These are phyloP conservation scores for Ajuga chamaepitys DNA, from an alignment of 257 asterid species.

Conservation along the genomic window DNA sequence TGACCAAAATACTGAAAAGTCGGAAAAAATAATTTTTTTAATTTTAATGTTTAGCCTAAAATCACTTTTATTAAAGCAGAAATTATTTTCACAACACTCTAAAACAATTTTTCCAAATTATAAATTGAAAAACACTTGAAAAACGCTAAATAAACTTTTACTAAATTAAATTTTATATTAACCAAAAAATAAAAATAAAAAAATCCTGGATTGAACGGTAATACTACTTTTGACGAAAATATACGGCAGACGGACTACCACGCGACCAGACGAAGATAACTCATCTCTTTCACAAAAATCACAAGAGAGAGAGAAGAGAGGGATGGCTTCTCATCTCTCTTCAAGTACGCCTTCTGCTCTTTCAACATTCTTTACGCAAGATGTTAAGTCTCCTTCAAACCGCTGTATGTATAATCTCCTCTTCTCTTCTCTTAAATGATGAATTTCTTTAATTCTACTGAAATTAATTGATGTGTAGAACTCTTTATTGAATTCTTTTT, in stretches of 20 bases:
- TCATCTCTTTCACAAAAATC: conserved; percentile 14
- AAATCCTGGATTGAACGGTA: no score
- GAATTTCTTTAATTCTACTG: neutral
- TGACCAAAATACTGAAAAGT: no score
- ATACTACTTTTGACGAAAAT: neutral
- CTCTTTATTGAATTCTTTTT: neutral
- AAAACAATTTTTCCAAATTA: no score
- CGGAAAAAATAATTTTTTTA: no score
- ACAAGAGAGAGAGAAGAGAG: conserved; percentile 2
- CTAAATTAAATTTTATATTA: no score
- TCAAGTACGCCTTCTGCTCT: conserved; percentile 40
- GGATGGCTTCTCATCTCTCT: conserved; percentile 68
- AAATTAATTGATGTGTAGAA: neutral
- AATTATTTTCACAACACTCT: no score
- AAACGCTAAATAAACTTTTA: no score
- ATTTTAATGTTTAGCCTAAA: no score
- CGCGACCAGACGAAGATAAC: conserved; percentile 26
- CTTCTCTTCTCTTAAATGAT: neutral
- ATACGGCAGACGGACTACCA: neutral
- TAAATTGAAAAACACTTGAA: no score
- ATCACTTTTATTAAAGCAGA: no score
- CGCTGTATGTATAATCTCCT: conserved; percentile 31
- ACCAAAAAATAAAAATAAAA: no score
- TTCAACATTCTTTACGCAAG: conserved; percentile 29
- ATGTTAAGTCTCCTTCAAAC: conserved; percentile 29